Evolutionary conservation across 371 early-diverging fungal genomes (phyloP).

Genomic region (Actinomortierella ambigua): DNA sequence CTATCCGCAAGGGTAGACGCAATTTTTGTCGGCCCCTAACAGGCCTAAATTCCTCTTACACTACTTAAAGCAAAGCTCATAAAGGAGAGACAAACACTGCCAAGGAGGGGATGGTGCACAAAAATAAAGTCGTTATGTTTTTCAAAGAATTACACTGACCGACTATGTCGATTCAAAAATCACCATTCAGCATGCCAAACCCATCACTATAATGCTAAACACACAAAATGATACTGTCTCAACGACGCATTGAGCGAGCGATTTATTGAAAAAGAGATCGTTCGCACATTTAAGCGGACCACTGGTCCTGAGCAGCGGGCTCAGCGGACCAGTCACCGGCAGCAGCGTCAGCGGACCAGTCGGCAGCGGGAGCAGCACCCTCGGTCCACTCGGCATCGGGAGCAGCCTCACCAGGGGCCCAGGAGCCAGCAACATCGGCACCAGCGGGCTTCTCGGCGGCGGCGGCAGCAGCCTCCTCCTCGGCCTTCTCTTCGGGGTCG

Average conservation of each 20-base stretch:
- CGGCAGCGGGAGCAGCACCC: conserved; percentile 45
- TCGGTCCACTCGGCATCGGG: conserved; percentile 33
- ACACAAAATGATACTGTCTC: background rate
- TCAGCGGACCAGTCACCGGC: conserved; percentile 64
- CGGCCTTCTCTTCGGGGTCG: conserved; percentile 94
- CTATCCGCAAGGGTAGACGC: too few species aligned
- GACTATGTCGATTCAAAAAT: background rate
- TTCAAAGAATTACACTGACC: background rate
- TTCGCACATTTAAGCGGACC: conserved; percentile 51
- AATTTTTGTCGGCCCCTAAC: too few species aligned
- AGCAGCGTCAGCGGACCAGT: conserved; percentile 58
- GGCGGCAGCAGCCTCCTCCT: conserved; percentile 69
- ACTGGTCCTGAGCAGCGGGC: conserved; percentile 51
- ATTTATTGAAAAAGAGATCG: background rate
- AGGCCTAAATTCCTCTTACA: too few species aligned
- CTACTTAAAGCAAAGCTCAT: too few species aligned
- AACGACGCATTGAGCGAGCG: background rate
- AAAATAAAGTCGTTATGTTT: too few species aligned
- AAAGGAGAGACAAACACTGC: too few species aligned
- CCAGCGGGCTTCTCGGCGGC: conserved; percentile 31
- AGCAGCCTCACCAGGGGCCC: conserved; percentile 46
- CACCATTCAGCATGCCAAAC: too few species aligned
- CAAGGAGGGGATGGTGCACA: too few species aligned
- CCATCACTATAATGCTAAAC: too few species aligned
- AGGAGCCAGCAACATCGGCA: conserved; percentile 24